Percentiles rank a stretch among this genome's conserved stretches.
phyloP scores from a whole-genome alignment of 1,139 yeast genomes.

The Taphrina deformans region DNA sequence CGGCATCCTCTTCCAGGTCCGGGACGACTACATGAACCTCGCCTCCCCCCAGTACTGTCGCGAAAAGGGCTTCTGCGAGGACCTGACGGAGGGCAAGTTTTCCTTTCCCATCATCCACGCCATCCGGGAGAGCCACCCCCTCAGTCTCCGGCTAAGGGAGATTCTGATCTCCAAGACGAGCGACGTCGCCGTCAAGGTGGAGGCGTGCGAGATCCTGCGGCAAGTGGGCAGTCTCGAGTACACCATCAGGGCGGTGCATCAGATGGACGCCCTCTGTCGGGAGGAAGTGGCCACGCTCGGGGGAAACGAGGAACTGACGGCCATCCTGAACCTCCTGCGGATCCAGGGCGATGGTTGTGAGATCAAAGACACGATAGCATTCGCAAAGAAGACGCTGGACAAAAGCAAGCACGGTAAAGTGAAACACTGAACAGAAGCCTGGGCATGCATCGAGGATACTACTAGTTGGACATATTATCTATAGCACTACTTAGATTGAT shows the following conservation, averaged over 20 bases:
- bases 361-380: conserved; percentile 2
- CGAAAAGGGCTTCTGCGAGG: conserved; percentile 84
- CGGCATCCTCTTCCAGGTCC: conserved; percentile 77
- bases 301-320: conserved; percentile 7
- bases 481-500: neutral
- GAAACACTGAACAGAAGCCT: too few species aligned
- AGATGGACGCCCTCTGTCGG: conserved; percentile 6
- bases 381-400: neutral
- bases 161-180: conserved; percentile 49
- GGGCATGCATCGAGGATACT: too few species aligned
- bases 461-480: conserved; percentile 37
- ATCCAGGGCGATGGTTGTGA: conserved; percentile 19
- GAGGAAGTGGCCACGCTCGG: conserved; percentile 3
- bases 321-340: conserved; percentile 13
- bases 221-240: conserved; percentile 52
- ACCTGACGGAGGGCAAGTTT: conserved; percentile 82
- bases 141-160: conserved; percentile 41
- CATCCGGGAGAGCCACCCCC: conserved; percentile 49
- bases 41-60: conserved; percentile 58
- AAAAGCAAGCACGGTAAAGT: neutral
- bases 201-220: conserved; percentile 53
- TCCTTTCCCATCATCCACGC: conserved; percentile 81
- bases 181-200: conserved; percentile 51
- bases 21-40: conserved; percentile 51
- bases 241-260: conserved; percentile 34